phyloP scores from a whole-genome alignment of 371 early-diverging fungal genomes.

The Nematocida sp. region DNA sequence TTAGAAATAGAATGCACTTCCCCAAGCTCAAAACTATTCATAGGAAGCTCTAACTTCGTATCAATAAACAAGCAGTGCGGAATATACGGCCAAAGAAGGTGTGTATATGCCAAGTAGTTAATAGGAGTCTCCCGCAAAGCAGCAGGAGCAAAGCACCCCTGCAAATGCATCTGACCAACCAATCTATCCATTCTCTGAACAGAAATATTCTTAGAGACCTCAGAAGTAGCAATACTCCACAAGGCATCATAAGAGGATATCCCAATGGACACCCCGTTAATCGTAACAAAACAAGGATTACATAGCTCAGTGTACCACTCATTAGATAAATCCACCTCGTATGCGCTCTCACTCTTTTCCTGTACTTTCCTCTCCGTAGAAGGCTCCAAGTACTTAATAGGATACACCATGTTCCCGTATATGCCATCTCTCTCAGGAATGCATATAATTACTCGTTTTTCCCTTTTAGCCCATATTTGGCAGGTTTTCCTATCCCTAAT shows the following conservation, averaged over 20 bases:
- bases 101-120: slow-evolving; percentile 3
- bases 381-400: slow-evolving; percentile 10
- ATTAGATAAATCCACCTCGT: background rate
- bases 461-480: background rate
- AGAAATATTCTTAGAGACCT: background rate
- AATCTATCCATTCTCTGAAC: background rate
- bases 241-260: slow-evolving; percentile 2
- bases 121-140: slow-evolving; percentile 11
- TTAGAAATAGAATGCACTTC: no score
- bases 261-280: slow-evolving; percentile 25
- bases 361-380: background rate
- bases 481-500: background rate
- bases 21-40: no score
- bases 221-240: slow-evolving; percentile 1
- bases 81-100: slow-evolving; percentile 8
- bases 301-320: background rate
- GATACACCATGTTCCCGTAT: slow-evolving; percentile 24
- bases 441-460: background rate
- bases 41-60: no score
- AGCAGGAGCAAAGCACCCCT: slow-evolving; percentile 25
- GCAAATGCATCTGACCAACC: slow-evolving; percentile 8
- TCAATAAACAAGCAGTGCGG: no score
- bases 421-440: slow-evolving; percentile 14
- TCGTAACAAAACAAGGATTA: slow-evolving; percentile 18
- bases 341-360: background rate